Percentiles rank a stretch among this genome's conserved stretches.
phyloP scores from a whole-genome alignment of 768 basidiomycete genomes.

The Mycena maculata region DNA sequence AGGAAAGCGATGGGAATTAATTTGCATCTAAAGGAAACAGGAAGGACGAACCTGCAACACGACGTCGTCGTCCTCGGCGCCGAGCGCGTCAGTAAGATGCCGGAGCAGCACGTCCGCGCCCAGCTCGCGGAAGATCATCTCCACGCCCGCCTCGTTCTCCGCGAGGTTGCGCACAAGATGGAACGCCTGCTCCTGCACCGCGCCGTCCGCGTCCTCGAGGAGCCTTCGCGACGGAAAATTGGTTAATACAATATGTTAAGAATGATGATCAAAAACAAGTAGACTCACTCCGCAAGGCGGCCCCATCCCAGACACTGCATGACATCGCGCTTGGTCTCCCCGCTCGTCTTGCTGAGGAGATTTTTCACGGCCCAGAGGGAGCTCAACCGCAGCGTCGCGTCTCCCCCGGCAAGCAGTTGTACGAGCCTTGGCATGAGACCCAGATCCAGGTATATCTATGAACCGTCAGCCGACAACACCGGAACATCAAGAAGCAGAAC shows the following conservation, averaged over 20 bases:
- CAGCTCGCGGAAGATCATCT: conserved; percentile 67
- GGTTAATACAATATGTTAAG: not conserved
- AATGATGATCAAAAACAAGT: not conserved
- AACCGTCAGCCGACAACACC: too few species aligned
- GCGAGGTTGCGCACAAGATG: conserved; percentile 76
- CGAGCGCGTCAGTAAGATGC: conserved; percentile 61
- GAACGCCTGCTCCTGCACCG: conserved; percentile 78
- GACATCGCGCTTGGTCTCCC: conserved; percentile 71
- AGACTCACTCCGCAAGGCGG: conserved; percentile 64
- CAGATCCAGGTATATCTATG: conserved; percentile 72
- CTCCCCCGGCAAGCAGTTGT: conserved; percentile 62
- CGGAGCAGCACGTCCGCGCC: conserved; percentile 58
- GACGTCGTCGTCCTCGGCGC: conserved; percentile 64
- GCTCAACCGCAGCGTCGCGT: conserved; percentile 71
- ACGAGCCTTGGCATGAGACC: conserved; percentile 76
- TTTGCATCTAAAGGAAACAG: too few species aligned
- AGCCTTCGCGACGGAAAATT: conserved; percentile 53
- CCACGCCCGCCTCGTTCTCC: conserved; percentile 72
- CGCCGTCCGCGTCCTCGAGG: conserved; percentile 62
- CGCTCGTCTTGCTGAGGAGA: conserved; percentile 70
- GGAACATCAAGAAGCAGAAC: not conserved
- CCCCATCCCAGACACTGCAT: conserved; percentile 79
- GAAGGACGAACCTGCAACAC: conserved; percentile 57
- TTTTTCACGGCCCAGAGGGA: conserved; percentile 93
- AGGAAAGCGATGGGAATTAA: too few species aligned